Evolutionary conservation across 768 basidiomycete species (phyloP), one percentile per base, ranked within the genome.

Genomic region (Piloderma croceum): DNA sequence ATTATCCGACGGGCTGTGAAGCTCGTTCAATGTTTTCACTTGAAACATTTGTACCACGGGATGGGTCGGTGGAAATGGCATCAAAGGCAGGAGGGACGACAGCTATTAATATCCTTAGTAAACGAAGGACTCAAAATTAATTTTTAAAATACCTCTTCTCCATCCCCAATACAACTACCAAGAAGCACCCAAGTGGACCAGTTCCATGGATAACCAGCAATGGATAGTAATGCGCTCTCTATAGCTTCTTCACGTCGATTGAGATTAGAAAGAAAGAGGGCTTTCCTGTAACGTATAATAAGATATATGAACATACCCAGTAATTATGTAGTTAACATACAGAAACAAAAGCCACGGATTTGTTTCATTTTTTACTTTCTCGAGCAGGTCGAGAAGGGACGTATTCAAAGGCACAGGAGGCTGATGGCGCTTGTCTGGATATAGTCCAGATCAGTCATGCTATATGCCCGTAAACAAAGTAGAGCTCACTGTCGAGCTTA

Each of bases 161-260:
- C 79, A 46, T 91, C 89, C 11, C 77, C 76, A 23, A 92, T 73
- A 54, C 87, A 86, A 39, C 77, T 79, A 3, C 76, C 74, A n/a
- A 98, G 68, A 31, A 90, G 71, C 6, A 75, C 65, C 92, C 92
- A 98, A n/a, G 80, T 69, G 20, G 87, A 85, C 92, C 93, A 98
- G 56, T 97, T 97, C 81, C 89, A 97, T 10, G 87, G 83, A 53
- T 82, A 89, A 5, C 72, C 71, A 25, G 73, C 70, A 31, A 94
- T 81, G 10, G 90, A 92, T 24, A 78, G 62, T 13, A 96, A 67
- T 11, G 79, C 75, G 49, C 70, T 74, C 56, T 93, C 90, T 10
- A 94, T 85, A 2, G 94, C 90, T 55, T 90, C 86, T 44, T 89
- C 81, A 19, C 90, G 76, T 44, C 86, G 73, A 34, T 79, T 78